Conservation (phyloP, 1,284 basidiomycete species). For the Gastroboletus turbinatus region DNA sequence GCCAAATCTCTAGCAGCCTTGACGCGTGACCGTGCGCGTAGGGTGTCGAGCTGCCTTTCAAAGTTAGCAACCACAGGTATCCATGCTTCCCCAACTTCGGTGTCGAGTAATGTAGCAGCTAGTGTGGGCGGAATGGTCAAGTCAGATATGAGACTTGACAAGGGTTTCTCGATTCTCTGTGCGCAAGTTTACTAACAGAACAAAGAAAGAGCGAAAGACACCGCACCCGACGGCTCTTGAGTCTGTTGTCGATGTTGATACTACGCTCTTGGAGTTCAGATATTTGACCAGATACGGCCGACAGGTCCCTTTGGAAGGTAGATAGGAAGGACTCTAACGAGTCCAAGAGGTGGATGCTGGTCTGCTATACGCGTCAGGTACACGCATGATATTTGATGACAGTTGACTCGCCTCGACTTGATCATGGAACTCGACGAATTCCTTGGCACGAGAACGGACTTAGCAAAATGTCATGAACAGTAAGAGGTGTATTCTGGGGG, state of each 20-base stretch:
- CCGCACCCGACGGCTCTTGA: constrained; percentile 80
- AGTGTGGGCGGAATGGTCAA: constrained; percentile 83
- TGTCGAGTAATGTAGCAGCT: constrained; percentile 81
- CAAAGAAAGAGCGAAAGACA: neutral
- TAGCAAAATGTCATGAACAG: neutral
- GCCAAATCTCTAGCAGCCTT: constrained; percentile 83
- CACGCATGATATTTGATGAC: neutral
- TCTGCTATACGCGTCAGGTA: constrained; percentile 41
- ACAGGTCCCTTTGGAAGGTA: constrained; percentile 93
- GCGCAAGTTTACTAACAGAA: constrained; percentile 5
- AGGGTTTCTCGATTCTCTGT: constrained; percentile 85
- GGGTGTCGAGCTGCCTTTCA: constrained; percentile 70
- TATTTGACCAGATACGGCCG: constrained; percentile 93
- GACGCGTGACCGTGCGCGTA: constrained; percentile 73
- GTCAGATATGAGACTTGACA: constrained; percentile 78
- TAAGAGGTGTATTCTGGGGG: neutral
- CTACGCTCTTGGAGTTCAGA: constrained; percentile 89
- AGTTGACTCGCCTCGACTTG: constrained; percentile 60
- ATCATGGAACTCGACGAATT: constrained; percentile 81
- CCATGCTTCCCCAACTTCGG: constrained; percentile 83
- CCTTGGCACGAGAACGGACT: constrained; percentile 57
- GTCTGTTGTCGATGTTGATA: constrained; percentile 83
- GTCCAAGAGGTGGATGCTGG: constrained; percentile 75
- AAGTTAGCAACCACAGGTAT: constrained; percentile 77
- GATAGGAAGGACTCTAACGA: constrained; percentile 89